Evolutionary conservation across 305 asterid species (phyloP).

Genomic region (Fraxinus floribunda): DNA sequence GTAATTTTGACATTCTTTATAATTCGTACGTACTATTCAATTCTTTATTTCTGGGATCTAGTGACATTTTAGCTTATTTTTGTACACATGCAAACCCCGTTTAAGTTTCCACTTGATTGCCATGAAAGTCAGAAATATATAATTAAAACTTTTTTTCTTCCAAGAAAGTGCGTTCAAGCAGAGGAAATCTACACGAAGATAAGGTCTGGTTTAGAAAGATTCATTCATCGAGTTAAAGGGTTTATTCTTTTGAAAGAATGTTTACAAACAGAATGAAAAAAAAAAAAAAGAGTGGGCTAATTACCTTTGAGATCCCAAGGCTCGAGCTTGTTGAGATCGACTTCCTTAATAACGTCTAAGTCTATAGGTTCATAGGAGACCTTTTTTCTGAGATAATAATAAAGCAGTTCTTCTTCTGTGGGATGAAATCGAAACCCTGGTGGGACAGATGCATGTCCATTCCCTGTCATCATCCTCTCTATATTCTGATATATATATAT

Average conservation of each 20-base stretch:
- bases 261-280: neutral
- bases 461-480: conserved; percentile 41
- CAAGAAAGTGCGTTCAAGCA: neutral
- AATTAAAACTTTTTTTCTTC: neutral
- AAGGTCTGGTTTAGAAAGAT: neutral
- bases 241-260: neutral
- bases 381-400: conserved; percentile 75
- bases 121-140: neutral
- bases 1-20: neutral
- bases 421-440: conserved; percentile 90
- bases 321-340: conserved; percentile 88
- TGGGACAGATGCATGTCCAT: conserved; percentile 57
- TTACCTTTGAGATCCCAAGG: conserved; percentile 90
- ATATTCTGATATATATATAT: neutral
- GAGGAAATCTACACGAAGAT: neutral
- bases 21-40: neutral
- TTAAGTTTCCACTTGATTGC: neutral
- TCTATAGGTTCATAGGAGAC: conserved; percentile 76
- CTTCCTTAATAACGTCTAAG: conserved; percentile 68
- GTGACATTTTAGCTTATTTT: neutral
- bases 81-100: neutral
- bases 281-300: neutral
- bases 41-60: neutral
- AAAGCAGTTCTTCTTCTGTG: conserved; percentile 73
- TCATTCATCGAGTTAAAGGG: neutral